A percentile compares a stretch with the other conserved stretches of the same genome.
These are phyloP conservation scores for Tephrocybe sp. DNA, from an alignment of 768 basidiomycete species.

Conservation along the genomic window DNA sequence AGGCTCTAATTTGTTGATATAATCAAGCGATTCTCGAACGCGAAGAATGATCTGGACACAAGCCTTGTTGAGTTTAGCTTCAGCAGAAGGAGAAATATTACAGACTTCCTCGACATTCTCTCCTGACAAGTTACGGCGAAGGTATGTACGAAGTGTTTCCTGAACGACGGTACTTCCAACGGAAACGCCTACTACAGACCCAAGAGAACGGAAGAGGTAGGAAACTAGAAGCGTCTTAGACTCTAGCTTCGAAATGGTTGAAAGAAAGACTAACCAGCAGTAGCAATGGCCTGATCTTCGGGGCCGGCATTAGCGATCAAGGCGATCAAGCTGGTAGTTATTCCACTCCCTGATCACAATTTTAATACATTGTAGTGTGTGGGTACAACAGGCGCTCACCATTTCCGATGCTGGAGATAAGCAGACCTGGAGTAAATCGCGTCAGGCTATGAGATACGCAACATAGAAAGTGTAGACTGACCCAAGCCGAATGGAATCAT, in stretches of 20 bases:
- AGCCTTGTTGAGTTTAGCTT: neutral
- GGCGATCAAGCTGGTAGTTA: slow-evolving; percentile 59
- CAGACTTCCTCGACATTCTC: slow-evolving; percentile 55
- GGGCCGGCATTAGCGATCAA: slow-evolving; percentile 64
- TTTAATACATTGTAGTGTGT: neutral
- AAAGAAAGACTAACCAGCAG: slow-evolving; percentile 43
- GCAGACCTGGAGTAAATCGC: slow-evolving; percentile 27
- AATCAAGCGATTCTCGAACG: slow-evolving; percentile 50
- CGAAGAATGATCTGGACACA: slow-evolving; percentile 41
- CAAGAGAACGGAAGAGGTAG: slow-evolving; percentile 66
- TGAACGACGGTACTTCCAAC: slow-evolving; percentile 59
- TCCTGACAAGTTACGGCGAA: slow-evolving; percentile 42
- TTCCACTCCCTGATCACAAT: slow-evolving; percentile 39
- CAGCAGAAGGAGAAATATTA: neutral
- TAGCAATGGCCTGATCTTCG: slow-evolving; percentile 64
- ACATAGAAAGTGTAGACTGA: slow-evolving; percentile 21
- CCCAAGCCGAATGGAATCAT: slow-evolving; percentile 40
- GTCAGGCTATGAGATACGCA: neutral
- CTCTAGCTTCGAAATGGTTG: neutral
- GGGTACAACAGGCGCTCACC: slow-evolving; percentile 24
- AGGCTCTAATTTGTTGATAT: slow-evolving; percentile 44
- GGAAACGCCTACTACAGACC: slow-evolving; percentile 57
- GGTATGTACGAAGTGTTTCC: slow-evolving; percentile 42
- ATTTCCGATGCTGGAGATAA: slow-evolving; percentile 38
- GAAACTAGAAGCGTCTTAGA: slow-evolving; percentile 39